Percentiles rank a stretch among this genome's conserved stretches.
These are phyloP conservation scores for Alternaria atra DNA, from an alignment of 2,329 filamentous ascomycete genomes.

Conservation along the genomic window DNA sequence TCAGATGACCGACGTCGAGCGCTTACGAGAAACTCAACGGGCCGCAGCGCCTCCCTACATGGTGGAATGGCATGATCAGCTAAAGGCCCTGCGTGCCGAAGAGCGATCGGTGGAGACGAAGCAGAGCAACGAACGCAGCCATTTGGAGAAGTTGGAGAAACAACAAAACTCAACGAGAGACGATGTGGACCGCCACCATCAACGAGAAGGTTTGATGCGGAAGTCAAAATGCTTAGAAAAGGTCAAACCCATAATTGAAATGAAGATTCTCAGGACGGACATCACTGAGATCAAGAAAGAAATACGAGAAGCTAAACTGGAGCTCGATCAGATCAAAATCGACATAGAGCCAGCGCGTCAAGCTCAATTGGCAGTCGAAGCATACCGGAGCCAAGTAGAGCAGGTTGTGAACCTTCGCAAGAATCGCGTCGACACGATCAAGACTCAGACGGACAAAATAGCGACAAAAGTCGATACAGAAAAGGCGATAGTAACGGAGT, in stretches of 20 bases:
- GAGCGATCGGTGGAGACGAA: constrained; percentile 71
- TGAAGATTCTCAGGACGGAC: constrained; percentile 63
- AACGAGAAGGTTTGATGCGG: constrained; percentile 73
- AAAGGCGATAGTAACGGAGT: constrained; percentile 51
- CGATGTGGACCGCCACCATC: constrained; percentile 83
- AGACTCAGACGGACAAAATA: constrained; percentile 61
- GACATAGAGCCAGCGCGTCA: constrained; percentile 73
- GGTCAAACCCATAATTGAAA: constrained; percentile 72
- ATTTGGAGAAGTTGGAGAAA: constrained; percentile 72
- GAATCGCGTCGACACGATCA: constrained; percentile 62
- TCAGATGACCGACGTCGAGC: constrained; percentile 78
- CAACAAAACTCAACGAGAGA: constrained; percentile 78
- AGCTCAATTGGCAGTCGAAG: constrained; percentile 74
- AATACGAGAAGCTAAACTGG: constrained; percentile 63
- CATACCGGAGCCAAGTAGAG: constrained; percentile 69
- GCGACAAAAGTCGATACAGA: constrained; percentile 43
- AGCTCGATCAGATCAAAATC: constrained; percentile 68
- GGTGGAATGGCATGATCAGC: constrained; percentile 76
- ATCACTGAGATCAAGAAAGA: constrained; percentile 64
- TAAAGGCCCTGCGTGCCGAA: constrained; percentile 74
- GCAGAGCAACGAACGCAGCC: constrained; percentile 67
- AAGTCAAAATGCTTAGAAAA: constrained; percentile 72
- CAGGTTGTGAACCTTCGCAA: constrained; percentile 65
- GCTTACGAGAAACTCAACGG: constrained; percentile 85
- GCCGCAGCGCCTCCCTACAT: constrained; percentile 86